These are phyloP conservation scores for Diaporthe vaccinii DNA, from an alignment of 2,329 filamentous ascomycete genomes.

Conservation along the genomic window DNA sequence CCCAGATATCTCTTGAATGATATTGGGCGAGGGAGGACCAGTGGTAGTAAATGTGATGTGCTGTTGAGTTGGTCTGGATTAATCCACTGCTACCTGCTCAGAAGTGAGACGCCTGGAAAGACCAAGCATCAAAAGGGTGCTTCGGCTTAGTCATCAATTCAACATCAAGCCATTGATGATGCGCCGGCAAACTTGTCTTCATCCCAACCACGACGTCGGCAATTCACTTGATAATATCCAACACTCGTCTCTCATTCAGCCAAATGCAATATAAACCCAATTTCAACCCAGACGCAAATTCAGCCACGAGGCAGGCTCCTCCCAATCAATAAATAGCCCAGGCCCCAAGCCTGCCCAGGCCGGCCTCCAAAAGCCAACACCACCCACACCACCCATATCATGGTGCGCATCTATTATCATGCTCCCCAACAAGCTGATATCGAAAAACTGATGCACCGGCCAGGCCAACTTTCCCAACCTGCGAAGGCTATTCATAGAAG, in stretches of 20 bases:
- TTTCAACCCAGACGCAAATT: background rate
- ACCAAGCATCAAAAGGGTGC: background rate
- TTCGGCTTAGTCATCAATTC: slow-evolving; percentile 2
- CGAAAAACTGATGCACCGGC: background rate
- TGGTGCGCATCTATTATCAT: background rate
- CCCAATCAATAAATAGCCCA: background rate
- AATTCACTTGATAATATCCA: background rate
- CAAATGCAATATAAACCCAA: background rate
- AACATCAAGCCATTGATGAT: background rate
- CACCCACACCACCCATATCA: background rate
- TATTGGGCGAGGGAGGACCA: too few species aligned
- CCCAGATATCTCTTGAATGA: background rate
- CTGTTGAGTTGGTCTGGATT: background rate
- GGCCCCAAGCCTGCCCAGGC: background rate
- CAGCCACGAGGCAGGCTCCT: background rate
- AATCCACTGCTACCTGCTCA: background rate
- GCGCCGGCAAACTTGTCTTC: background rate
- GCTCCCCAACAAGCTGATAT: background rate
- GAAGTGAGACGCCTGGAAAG: background rate
- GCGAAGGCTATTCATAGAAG: slow-evolving; percentile 37
- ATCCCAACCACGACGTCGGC: background rate
- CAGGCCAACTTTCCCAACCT: slow-evolving; percentile 43
- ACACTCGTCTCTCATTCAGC: background rate
- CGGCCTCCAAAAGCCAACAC: background rate
- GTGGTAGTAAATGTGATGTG: background rate